Percentiles rank a stretch among this genome's conserved stretches.
phyloP scores from a whole-genome alignment of 257 asterid genomes.

The Fraxinus anomala region DNA sequence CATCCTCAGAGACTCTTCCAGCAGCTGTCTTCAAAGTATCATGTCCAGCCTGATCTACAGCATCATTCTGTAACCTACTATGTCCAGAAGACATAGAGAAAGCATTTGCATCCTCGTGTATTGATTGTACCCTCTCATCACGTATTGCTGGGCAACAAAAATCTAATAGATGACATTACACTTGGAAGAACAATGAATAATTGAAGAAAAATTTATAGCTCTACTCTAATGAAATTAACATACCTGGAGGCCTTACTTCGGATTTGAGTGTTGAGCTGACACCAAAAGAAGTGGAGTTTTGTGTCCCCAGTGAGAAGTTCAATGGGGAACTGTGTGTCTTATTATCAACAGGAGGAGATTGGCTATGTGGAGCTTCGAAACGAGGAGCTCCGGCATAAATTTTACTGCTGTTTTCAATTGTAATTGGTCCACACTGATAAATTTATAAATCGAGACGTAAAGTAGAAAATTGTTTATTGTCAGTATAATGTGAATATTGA shows the following conservation, averaged over 20 bases:
- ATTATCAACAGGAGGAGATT: slow-evolving; percentile 39
- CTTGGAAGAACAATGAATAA: background rate
- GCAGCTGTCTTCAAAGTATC: slow-evolving; percentile 31
- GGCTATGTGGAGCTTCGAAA: slow-evolving; percentile 36
- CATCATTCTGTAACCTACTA: slow-evolving; percentile 36
- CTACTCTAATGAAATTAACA: background rate
- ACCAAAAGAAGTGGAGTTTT: slow-evolving; percentile 38
- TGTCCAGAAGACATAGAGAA: slow-evolving; percentile 37
- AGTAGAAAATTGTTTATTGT: background rate
- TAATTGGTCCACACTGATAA: slow-evolving; percentile 67
- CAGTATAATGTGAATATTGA: background rate
- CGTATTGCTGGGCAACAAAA: slow-evolving; percentile 32
- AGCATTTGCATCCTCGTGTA: slow-evolving; percentile 38
- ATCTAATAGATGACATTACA: background rate
- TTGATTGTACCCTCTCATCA: slow-evolving; percentile 33
- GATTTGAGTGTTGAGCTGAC: slow-evolving; percentile 37
- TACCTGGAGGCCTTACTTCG: slow-evolving; percentile 61
- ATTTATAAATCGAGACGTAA: slow-evolving; percentile 17
- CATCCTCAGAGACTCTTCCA: slow-evolving; percentile 32
- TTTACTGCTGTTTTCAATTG: slow-evolving; percentile 42
- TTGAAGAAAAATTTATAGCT: background rate
- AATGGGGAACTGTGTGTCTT: slow-evolving; percentile 34
- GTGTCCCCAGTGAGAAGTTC: slow-evolving; percentile 33
- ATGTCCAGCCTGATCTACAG: slow-evolving; percentile 28
- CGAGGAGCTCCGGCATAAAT: slow-evolving; percentile 44